phyloP scores from a whole-genome alignment of 2,329 filamentous ascomycete species.

The Ciborinia camelliae region DNA sequence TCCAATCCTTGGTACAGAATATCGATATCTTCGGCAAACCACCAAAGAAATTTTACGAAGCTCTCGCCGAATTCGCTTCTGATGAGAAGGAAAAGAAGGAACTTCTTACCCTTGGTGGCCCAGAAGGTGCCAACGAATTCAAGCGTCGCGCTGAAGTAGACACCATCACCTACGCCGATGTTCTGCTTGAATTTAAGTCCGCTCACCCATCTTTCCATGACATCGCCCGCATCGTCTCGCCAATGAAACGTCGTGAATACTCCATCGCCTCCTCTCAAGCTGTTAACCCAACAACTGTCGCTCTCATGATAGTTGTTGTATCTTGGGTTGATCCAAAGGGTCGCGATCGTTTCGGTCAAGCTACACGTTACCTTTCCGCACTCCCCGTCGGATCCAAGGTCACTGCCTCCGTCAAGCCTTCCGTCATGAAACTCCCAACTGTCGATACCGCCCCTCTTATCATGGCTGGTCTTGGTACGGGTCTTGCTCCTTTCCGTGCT shows the following conservation, averaged over 20 bases:
- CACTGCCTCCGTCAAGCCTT: slow-evolving; percentile 93
- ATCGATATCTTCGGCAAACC: slow-evolving; percentile 96
- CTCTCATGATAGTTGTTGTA: slow-evolving; percentile 95
- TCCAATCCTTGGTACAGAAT: slow-evolving; percentile 87
- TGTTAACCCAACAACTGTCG: slow-evolving; percentile 83
- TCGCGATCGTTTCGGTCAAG: slow-evolving; percentile 87
- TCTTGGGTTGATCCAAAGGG: slow-evolving; percentile 89
- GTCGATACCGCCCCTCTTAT: slow-evolving; percentile 89
- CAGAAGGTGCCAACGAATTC: slow-evolving; percentile 83
- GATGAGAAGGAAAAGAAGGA: slow-evolving; percentile 80
- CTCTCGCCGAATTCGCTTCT: slow-evolving; percentile 78
- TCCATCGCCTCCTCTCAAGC: slow-evolving; percentile 98
- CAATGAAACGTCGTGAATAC: slow-evolving; percentile 96
- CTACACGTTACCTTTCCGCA: slow-evolving; percentile 80
- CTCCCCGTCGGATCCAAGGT: slow-evolving; percentile 74
- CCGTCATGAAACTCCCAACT: slow-evolving; percentile 95
- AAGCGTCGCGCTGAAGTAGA: slow-evolving; percentile 90
- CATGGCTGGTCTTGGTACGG: slow-evolving; percentile 98
- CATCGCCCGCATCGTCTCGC: slow-evolving; percentile 79
- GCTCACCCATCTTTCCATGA: slow-evolving; percentile 87
- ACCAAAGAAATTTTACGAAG: slow-evolving; percentile 96
- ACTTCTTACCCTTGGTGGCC: slow-evolving; percentile 70
- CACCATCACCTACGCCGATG: slow-evolving; percentile 84
- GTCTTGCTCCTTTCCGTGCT: slow-evolving; percentile 96
- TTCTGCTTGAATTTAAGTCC: slow-evolving; percentile 84